phyloP scores from a whole-genome alignment of 352 stramenopile genomes.

The Phytophthora sojae region DNA sequence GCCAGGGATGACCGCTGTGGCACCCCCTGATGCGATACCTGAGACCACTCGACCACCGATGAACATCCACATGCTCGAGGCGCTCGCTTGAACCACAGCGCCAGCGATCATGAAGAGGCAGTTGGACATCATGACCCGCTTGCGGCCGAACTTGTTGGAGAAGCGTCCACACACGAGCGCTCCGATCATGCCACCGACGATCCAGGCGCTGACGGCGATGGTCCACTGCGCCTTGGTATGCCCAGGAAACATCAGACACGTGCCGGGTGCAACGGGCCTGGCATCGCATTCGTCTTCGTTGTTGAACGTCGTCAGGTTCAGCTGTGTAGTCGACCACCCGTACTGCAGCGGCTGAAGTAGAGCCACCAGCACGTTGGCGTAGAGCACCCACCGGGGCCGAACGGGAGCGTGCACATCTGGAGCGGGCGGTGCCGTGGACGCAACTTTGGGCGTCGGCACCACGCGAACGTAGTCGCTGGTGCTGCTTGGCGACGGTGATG shows the following conservation, averaged over 20 bases:
- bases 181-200: constrained; percentile 57
- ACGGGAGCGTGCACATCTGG: not conserved
- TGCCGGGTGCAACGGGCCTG: constrained; percentile 35
- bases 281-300: constrained; percentile 46
- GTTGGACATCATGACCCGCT: constrained; percentile 30
- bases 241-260: constrained; percentile 60
- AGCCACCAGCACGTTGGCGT: constrained; percentile 26
- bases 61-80: constrained; percentile 28
- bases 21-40: constrained; percentile 35
- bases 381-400: not conserved
- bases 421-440: not conserved
- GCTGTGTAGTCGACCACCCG: constrained; percentile 49
- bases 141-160: constrained; percentile 42
- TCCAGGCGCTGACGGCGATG: constrained; percentile 52
- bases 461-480: not conserved
- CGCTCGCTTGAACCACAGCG: constrained; percentile 26
- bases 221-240: constrained; percentile 52
- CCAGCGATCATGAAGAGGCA: constrained; percentile 39
- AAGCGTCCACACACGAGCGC: constrained; percentile 35
- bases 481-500: constrained; percentile 12
- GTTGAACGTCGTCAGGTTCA: constrained; percentile 39
- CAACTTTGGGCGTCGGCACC: not conserved
- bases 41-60: constrained; percentile 38
- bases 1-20: constrained; percentile 22
- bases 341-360: constrained; percentile 44